These are phyloP conservation scores for Penicillium robsamsonii DNA, from an alignment of 495 filamentous ascomycete genomes.

Conservation along the genomic window DNA sequence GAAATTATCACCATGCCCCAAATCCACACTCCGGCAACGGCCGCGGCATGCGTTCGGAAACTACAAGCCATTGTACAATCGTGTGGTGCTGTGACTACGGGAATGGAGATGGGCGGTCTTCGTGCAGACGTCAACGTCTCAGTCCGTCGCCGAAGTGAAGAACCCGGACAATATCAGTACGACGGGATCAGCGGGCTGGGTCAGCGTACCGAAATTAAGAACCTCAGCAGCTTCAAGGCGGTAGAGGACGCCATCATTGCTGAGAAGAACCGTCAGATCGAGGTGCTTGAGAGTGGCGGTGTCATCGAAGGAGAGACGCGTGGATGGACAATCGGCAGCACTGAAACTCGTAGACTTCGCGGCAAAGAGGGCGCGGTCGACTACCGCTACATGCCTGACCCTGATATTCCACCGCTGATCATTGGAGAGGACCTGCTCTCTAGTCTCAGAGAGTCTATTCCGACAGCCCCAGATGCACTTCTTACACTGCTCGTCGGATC, in stretches of 20 bases:
- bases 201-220: constrained; percentile 96
- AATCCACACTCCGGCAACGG: constrained; percentile 79
- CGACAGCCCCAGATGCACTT: constrained; percentile 67
- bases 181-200: constrained; percentile 62
- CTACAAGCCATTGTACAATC: constrained; percentile 79
- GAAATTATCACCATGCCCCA: constrained; percentile 92
- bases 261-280: constrained; percentile 86
- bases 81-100: constrained; percentile 77
- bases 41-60: constrained; percentile 83
- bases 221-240: constrained; percentile 89
- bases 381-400: constrained; percentile 98
- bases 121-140: constrained; percentile 96
- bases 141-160: constrained; percentile 55
- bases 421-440: constrained; percentile 69
- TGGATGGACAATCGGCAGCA: constrained; percentile 82
- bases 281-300: constrained; percentile 73
- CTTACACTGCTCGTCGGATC: constrained; percentile 54
- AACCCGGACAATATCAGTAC: constrained; percentile 49
- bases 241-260: constrained; percentile 91
- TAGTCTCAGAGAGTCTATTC: constrained; percentile 58
- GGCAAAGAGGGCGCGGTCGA: constrained; percentile 97
- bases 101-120: constrained; percentile 91
- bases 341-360: constrained; percentile 70
- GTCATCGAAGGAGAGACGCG: constrained; percentile 82
- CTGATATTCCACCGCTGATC: constrained; percentile 78